phyloP scores from a whole-genome alignment of 176 grass and related monocot genomes.

The Melocanna baccifera region DNA sequence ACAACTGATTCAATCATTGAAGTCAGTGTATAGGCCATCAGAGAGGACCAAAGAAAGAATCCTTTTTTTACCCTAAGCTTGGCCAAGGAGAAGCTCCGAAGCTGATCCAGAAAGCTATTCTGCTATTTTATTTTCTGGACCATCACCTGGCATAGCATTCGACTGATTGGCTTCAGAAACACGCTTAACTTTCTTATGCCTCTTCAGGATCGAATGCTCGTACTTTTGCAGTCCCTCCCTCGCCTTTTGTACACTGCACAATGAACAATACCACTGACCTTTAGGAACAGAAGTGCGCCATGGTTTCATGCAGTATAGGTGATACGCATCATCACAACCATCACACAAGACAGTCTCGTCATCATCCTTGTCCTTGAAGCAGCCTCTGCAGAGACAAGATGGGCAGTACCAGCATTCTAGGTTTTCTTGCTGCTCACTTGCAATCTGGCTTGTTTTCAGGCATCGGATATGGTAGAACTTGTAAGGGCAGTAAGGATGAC shows the following conservation, averaged over 20 bases:
- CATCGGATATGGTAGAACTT: conserved; percentile 91
- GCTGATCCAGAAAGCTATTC: background rate
- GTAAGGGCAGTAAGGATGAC: conserved; percentile 64
- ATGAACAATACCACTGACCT: conserved; percentile 70
- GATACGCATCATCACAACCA: conserved; percentile 84
- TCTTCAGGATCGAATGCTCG: conserved; percentile 51
- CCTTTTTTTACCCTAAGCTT: background rate
- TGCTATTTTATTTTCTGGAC: background rate
- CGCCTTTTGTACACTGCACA: conserved; percentile 55
- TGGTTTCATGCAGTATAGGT: conserved; percentile 82
- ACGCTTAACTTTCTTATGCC: conserved; percentile 22
- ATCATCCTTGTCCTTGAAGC: conserved; percentile 72
- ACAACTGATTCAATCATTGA: conserved; percentile 27
- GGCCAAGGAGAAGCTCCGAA: conserved; percentile 3
- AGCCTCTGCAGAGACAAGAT: conserved; percentile 81
- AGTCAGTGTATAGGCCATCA: conserved; percentile 33
- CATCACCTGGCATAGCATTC: background rate
- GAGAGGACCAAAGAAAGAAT: conserved; percentile 36
- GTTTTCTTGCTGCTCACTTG: conserved; percentile 54
- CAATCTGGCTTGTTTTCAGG: conserved; percentile 79
- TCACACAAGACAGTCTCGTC: conserved; percentile 74
- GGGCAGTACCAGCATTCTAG: conserved; percentile 87
- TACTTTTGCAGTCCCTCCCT: conserved; percentile 58
- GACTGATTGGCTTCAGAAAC: conserved; percentile 1
- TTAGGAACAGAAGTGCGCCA: conserved; percentile 51